Conservation (phyloP, 2,329 filamentous ascomycete genomes). For the Penicillium sp. region DNA sequence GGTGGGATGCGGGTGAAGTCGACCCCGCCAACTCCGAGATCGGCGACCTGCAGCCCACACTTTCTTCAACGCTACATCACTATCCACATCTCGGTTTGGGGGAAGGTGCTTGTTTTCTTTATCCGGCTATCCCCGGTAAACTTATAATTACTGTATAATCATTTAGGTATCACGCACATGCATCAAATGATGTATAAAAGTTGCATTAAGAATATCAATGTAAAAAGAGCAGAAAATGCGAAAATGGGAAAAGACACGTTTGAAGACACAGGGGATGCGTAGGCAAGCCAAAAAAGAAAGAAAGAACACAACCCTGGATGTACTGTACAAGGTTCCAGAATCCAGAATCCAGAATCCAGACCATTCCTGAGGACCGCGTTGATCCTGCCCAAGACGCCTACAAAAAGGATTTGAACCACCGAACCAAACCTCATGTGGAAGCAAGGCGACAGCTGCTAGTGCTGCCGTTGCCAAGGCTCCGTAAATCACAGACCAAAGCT, state of each 20-base stretch:
- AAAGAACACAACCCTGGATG: slow-evolving; percentile 20
- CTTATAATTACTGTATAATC: not conserved
- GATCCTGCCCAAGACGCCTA: slow-evolving; percentile 19
- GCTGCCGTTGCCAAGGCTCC: slow-evolving; percentile 10
- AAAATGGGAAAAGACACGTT: not conserved
- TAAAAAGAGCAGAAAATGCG: not conserved
- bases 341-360: slow-evolving; percentile 8
- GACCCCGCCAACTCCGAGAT: slow-evolving; percentile 29
- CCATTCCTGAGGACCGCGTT: slow-evolving; percentile 12
- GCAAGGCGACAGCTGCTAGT: slow-evolving; percentile 5
- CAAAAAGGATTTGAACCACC: slow-evolving; percentile 17
- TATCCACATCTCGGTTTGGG: not conserved
- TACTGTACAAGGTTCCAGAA: slow-evolving; percentile 22
- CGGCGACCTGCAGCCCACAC: slow-evolving; percentile 17
- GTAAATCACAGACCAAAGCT: slow-evolving; percentile 29
- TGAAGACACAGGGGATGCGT: slow-evolving; percentile 1
- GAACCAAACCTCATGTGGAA: slow-evolving; percentile 15
- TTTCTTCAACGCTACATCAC: not conserved
- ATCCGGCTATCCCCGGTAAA: not conserved
- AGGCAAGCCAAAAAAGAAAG: slow-evolving; percentile 12
- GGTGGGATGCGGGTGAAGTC: slow-evolving; percentile 24
- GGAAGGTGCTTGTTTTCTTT: not conserved
- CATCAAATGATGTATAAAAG: slow-evolving; percentile 24
- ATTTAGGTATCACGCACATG: slow-evolving; percentile 2
- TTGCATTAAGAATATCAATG: slow-evolving; percentile 9